phyloP scores from a whole-genome alignment of 1,284 basidiomycete species.

The Vanrija pseudolonga region DNA sequence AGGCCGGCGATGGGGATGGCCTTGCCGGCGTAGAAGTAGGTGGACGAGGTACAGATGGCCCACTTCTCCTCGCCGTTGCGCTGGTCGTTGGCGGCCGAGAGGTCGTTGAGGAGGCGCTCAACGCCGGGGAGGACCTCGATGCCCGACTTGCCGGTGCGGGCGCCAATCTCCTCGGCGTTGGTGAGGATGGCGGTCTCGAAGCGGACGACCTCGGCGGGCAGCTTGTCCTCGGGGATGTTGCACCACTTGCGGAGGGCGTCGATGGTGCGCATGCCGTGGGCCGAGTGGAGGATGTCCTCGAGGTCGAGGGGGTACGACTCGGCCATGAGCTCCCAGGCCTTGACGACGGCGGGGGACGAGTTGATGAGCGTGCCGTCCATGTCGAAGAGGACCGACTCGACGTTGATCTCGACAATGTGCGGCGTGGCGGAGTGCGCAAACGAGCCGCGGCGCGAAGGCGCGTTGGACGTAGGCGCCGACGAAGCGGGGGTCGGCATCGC shows the following conservation, averaged over 20 bases:
- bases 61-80: conserved; percentile 45
- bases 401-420: conserved; percentile 50
- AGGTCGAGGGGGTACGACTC: conserved; percentile 45
- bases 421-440: conserved; percentile 33
- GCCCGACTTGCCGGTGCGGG: conserved; percentile 33
- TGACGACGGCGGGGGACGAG: conserved; percentile 46
- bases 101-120: conserved; percentile 37
- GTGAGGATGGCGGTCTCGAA: conserved; percentile 49
- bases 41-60: conserved; percentile 49
- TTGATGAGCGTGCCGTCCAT: conserved; percentile 49
- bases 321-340: conserved; percentile 47
- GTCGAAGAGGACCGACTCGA: conserved; percentile 49
- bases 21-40: conserved; percentile 49
- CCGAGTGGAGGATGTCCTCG: conserved; percentile 44
- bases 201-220: conserved; percentile 44
- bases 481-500: conserved; percentile 38
- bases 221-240: conserved; percentile 41
- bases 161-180: conserved; percentile 43
- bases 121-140: conserved; percentile 50
- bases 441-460: conserved; percentile 34
- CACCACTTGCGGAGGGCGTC: conserved; percentile 49
- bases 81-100: conserved; percentile 33
- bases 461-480: conserved; percentile 29
- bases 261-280: conserved; percentile 48
- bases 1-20: conserved; percentile 49